These are phyloP conservation scores for Furcasterigmium sp. DNA, from an alignment of 2,329 filamentous ascomycete genomes.

Conservation along the genomic window DNA sequence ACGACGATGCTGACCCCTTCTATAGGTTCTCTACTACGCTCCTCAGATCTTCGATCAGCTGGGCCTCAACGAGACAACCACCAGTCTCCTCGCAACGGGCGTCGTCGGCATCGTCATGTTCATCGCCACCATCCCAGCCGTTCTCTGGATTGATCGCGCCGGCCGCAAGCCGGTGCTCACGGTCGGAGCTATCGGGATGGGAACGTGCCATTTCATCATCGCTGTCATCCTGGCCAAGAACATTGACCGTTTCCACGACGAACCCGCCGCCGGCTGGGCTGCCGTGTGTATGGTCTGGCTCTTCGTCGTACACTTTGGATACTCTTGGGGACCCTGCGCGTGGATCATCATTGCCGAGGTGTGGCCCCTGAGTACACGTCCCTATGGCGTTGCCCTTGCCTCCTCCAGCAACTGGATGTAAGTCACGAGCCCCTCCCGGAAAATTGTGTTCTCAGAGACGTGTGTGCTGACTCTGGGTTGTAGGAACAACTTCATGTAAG, in stretches of 20 bases:
- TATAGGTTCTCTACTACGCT: conserved; percentile 54
- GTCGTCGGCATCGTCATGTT: conserved; percentile 70
- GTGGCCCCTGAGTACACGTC: conserved; percentile 64
- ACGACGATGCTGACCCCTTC: not conserved
- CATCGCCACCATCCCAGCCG: conserved; percentile 59
- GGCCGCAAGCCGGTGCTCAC: conserved; percentile 59
- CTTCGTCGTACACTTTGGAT: conserved; percentile 70
- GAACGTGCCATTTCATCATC: conserved; percentile 63
- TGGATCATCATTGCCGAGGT: conserved; percentile 75
- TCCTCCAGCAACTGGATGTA: conserved; percentile 63
- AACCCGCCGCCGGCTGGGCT: conserved; percentile 60
- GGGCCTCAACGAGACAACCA: conserved; percentile 47
- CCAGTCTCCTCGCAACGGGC: conserved; percentile 61
- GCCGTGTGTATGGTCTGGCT: conserved; percentile 65
- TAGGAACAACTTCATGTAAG: conserved; percentile 48
- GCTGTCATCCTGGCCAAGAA: conserved; percentile 63
- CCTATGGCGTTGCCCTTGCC: conserved; percentile 66
- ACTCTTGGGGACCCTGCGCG: conserved; percentile 64
- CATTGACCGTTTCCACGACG: conserved; percentile 49
- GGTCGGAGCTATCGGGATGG: conserved; percentile 66
- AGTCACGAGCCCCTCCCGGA: conserved; percentile 5
- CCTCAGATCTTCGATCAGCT: conserved; percentile 65
- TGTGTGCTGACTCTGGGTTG: too few species aligned
- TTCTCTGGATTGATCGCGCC: conserved; percentile 59
- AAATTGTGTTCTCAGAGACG: too few species aligned